Evolutionary conservation across 352 stramenopile species (phyloP), one percentile per base, ranked within the genome.

Genomic region (Phytophthora rubi): DNA sequence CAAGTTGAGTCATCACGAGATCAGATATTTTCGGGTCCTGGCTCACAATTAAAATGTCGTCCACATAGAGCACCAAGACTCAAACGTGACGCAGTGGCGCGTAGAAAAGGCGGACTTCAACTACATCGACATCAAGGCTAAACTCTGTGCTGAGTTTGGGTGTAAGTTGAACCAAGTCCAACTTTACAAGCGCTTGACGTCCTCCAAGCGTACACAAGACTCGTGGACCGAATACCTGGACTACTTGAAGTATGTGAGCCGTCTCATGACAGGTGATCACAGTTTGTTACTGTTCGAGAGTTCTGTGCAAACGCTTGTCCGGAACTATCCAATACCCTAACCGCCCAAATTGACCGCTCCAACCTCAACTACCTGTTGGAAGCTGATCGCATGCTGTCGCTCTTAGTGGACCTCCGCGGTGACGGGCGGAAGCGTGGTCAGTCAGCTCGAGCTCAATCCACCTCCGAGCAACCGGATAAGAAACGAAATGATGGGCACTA

Each of bases 161-260:
- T 68, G 56, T 18, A 37, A 18, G 47, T 18, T 68, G 5, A 72
- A 72, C 21, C 51, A 72, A 61, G 59, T 72, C 0, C 58, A 63
- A 4, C 26, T 72, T 2, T 62, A 13, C 26, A 72, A 67, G 21
- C 37, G 52, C 1, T 39, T 72, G 8, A 62, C 57, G 4, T 59
- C 51, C 1, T 9, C 8, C 15, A 72, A 68, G 23, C 45, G 45
- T 15, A 26, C 52, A 21, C 58, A 68, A 60, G 52, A 68, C 53
- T 60, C 32, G 0, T 63, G 45, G 49, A 62, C 57, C 1, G 65
- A 62, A 52, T 64, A 64, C 16, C 26, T 64, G 3, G 53, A 72
- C n/a, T 64, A 68, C 16, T 10, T 72, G 10, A 68, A 72, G 28
- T 68, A 59, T 33, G 57, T 72, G 53, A 16, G 33, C 44, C 58